These are phyloP conservation scores for Voacanga thouarsii DNA, from an alignment of 257 asterid genomes.

Conservation along the genomic window DNA sequence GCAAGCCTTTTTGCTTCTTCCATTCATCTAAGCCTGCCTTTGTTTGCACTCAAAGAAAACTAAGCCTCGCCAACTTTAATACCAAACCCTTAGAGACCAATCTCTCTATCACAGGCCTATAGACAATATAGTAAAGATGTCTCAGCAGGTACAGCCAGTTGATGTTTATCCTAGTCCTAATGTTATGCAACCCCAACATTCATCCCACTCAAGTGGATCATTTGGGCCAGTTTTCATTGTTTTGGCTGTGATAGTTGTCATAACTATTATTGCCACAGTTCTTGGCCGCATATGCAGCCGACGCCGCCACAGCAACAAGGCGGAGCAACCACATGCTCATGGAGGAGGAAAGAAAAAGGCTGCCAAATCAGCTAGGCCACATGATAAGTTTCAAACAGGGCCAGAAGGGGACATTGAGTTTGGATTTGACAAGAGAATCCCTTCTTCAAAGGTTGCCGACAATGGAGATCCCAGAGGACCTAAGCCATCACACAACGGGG, in stretches of 20 bases:
- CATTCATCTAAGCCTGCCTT: constrained; percentile 27
- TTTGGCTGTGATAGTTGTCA: constrained; percentile 60
- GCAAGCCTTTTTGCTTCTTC: constrained; percentile 20
- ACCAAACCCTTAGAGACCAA: background rate
- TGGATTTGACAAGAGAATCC: constrained; percentile 50
- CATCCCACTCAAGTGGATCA: constrained; percentile 59
- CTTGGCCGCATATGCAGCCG: constrained; percentile 65
- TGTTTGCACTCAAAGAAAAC: constrained; percentile 44
- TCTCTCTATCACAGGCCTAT: background rate
- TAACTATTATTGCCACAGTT: constrained; percentile 63
- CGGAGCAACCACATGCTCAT: constrained; percentile 23
- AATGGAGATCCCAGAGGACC: constrained; percentile 30
- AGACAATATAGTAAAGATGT: constrained; percentile 30
- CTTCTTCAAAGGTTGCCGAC: constrained; percentile 33
- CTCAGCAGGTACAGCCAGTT: constrained; percentile 37
- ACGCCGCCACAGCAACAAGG: constrained; percentile 36
- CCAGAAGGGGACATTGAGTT: constrained; percentile 63
- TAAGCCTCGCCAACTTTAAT: background rate
- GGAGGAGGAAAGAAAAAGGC: constrained; percentile 36
- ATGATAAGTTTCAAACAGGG: constrained; percentile 33
- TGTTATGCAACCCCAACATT: constrained; percentile 22
- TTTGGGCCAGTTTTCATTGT: constrained; percentile 71
- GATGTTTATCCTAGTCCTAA: constrained; percentile 47
- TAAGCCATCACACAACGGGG: constrained; percentile 33
- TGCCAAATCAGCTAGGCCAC: constrained; percentile 35